Percentiles rank a stretch among this genome's conserved stretches.
Conservation (phyloP, 1,284 basidiomycete species). For the Stygiomarasmius scandens region DNA sequence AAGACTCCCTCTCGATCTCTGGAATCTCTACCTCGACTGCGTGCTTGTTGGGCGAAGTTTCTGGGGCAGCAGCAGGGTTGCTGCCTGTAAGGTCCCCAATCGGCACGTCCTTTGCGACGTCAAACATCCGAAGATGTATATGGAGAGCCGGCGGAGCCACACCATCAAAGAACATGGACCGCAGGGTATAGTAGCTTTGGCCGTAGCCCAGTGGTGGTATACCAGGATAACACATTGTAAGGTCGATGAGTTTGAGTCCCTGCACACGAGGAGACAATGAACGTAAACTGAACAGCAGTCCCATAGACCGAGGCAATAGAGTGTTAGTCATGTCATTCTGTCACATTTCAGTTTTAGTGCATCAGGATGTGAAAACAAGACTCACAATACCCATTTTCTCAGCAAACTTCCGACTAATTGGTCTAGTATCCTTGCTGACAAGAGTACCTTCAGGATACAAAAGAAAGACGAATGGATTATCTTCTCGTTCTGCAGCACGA, state of each 20-base stretch:
- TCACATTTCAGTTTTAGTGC: not conserved
- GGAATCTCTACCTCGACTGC: slow-evolving; percentile 63
- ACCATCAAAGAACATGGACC: slow-evolving; percentile 85
- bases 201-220: slow-evolving; percentile 74
- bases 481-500: slow-evolving; percentile 59
- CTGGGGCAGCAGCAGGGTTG: slow-evolving; percentile 35
- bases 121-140: slow-evolving; percentile 81
- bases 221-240: slow-evolving; percentile 91
- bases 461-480: slow-evolving; percentile 79
- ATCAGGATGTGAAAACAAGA: slow-evolving; percentile 17
- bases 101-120: slow-evolving; percentile 66
- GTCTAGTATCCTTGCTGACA: slow-evolving; percentile 80
- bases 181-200: slow-evolving; percentile 85
- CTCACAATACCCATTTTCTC: slow-evolving; percentile 82
- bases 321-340: slow-evolving; percentile 80
- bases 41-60: slow-evolving; percentile 26
- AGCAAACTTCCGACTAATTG: slow-evolving; percentile 82
- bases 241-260: slow-evolving; percentile 80
- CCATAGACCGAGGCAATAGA: slow-evolving; percentile 89
- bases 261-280: slow-evolving; percentile 80
- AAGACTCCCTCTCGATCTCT: slow-evolving; percentile 66
- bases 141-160: slow-evolving; percentile 86
- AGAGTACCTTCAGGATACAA: slow-evolving; percentile 95
- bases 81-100: slow-evolving; percentile 56
- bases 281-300: slow-evolving; percentile 83